Evolutionary conservation across 768 basidiomycete genomes (phyloP).

Genomic region (Phallus indusiatus): DNA sequence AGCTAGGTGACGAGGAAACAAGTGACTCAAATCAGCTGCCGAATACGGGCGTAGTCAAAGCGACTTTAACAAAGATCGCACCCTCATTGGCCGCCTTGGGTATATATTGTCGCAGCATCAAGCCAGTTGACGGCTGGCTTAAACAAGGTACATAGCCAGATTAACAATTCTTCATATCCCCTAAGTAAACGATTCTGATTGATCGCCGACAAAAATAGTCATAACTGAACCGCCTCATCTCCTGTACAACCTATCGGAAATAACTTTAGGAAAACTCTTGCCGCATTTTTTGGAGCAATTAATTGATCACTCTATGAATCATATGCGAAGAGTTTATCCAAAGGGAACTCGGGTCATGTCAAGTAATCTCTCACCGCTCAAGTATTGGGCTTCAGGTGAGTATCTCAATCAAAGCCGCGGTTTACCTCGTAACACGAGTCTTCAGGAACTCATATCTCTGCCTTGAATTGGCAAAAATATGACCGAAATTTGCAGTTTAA

Average conservation of each 20-base stretch:
- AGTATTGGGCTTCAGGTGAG: conserved; percentile 39
- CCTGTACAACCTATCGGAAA: conserved; percentile 55
- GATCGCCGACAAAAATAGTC: background rate
- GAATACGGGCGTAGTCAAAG: background rate
- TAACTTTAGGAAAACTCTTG: conserved; percentile 31
- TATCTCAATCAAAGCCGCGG: background rate
- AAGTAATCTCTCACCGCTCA: conserved; percentile 42
- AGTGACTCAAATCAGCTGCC: conserved; percentile 1
- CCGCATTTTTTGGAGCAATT: conserved; percentile 28
- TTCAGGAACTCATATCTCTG: conserved; percentile 40
- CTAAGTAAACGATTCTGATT: too few relatives aligned
- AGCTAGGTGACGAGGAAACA: background rate
- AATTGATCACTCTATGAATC: conserved; percentile 30
- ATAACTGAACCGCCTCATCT: conserved; percentile 35
- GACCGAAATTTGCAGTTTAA: conserved; percentile 48
- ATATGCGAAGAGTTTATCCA: conserved; percentile 51
- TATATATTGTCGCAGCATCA: conserved; percentile 54
- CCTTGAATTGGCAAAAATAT: conserved; percentile 56
- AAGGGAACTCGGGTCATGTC: conserved; percentile 47
- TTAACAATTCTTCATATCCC: too few relatives aligned
- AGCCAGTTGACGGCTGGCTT: conserved; percentile 46
- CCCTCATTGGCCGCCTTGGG: conserved; percentile 46
- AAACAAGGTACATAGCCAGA: conserved; percentile 23
- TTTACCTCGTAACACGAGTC: background rate
- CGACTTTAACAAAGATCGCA: conserved; percentile 33